Conservation (phyloP, 805 yeast genomes). For the Starmerella apis region DNA sequence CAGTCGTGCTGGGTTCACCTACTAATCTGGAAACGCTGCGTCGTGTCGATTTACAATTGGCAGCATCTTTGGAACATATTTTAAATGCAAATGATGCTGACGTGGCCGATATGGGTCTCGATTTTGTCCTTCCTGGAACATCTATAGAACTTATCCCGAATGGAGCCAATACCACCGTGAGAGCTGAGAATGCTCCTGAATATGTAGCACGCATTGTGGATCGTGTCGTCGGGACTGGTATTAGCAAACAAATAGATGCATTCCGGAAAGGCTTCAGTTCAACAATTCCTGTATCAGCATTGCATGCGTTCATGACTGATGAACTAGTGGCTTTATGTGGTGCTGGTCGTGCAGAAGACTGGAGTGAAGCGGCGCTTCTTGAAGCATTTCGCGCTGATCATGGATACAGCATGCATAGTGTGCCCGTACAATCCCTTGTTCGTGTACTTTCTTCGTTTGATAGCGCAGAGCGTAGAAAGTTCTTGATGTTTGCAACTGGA, state of each 20-base stretch:
- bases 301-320: slow-evolving; percentile 59
- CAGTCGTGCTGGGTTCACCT: slow-evolving; percentile 37
- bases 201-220: slow-evolving; percentile 53
- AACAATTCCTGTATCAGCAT: slow-evolving; percentile 67
- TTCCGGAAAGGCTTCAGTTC: slow-evolving; percentile 73
- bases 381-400: slow-evolving; percentile 72
- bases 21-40: slow-evolving; percentile 12
- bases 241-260: slow-evolving; percentile 50
- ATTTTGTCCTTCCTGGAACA: slow-evolving; percentile 70
- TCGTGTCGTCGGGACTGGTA: slow-evolving; percentile 51
- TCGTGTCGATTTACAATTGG: slow-evolving; percentile 22
- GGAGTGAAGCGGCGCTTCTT: slow-evolving; percentile 49
- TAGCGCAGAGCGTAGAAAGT: slow-evolving; percentile 50
- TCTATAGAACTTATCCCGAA: slow-evolving; percentile 45
- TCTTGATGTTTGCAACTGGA: slow-evolving; percentile 83
- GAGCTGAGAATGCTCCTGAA: slow-evolving; percentile 42
- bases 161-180: slow-evolving; percentile 47
- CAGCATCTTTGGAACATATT: slow-evolving; percentile 15
- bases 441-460: slow-evolving; percentile 49
- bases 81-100: slow-evolving; percentile 33
- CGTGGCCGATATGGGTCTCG: slow-evolving; percentile 47
- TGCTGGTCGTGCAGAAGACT: slow-evolving; percentile 58
- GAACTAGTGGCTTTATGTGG: slow-evolving; percentile 61
- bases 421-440: slow-evolving; percentile 50
- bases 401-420: slow-evolving; percentile 69